Base-by-base conservation (phyloP, 306 rosid species). In the Arachis hypogaea region DNA sequence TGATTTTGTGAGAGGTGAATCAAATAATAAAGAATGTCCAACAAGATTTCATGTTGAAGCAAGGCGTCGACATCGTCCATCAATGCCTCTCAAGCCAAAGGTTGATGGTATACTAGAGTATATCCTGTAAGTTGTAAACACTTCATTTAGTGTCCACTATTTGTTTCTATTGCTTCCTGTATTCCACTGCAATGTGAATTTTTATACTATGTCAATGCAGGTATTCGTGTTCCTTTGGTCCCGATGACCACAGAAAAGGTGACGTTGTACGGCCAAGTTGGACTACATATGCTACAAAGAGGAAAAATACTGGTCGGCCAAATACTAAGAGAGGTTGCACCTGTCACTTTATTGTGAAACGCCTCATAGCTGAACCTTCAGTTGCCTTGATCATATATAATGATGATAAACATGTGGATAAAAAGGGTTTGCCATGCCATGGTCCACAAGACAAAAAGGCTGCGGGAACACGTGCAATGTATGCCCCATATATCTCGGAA, bases 181-280 rank as follows among this genome's bases (percentile, higher is more conserved):
- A 46, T 81, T 40, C 18, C 40, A 3, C 46, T 68, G 55, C 18
- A 54, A 6, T 66, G 9, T 42, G 56, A 49, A 29, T 69, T 70
- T 69, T 77, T 59, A 68, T 79, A 43, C 56, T 54, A 64, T 81
- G 9, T 18, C 54, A 69, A 42, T 78, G 81, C 60, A 94, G 98
- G 78, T 94, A 91, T 80, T 92, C 97, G 98, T 94, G 98, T 80
- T 94, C 98, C 46, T 92, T 91, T 87, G 99, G 99, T 59, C 97
- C 96, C 42, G 99, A 94, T 77, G 99, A 94, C 83, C 93, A 87
- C 54, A 83, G 96, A 74, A 85, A 78, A 69, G 97, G 96, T 44
- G 99, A 95, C 52, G 36, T 87, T 65, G 87, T 85, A 52, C 76
- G 97, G 38, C 97, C 99, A 16, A 94, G 98, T 78, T 81, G 96